A percentile compares a stretch with the other conserved stretches of the same genome.
These are phyloP conservation scores for Lentinula lateritia DNA, from an alignment of 768 basidiomycete species.

Conservation along the genomic window DNA sequence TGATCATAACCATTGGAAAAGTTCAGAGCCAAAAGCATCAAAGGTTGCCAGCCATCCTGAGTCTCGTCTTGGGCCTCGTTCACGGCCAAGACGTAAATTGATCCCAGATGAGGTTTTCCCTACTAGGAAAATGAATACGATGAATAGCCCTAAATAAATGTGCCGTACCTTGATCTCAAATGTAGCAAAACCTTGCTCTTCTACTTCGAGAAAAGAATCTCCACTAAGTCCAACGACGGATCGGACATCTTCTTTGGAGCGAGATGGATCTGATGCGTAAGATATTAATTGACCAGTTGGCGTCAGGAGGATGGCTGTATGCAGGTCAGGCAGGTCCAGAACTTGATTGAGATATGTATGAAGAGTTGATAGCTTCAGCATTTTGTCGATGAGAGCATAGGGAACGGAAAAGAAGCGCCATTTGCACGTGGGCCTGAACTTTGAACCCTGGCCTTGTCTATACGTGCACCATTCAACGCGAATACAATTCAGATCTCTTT, in stretches of 20 bases:
- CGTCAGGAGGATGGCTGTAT: slow-evolving; percentile 68
- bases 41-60: slow-evolving; percentile 37
- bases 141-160: neutral
- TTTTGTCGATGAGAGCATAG: slow-evolving; percentile 23
- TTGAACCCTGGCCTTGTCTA: neutral
- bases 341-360: slow-evolving; percentile 62
- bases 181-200: slow-evolving; percentile 60
- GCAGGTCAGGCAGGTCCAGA: slow-evolving; percentile 53
- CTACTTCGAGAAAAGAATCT: slow-evolving; percentile 76
- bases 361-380: slow-evolving; percentile 68
- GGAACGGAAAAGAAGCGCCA: neutral
- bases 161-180: slow-evolving; percentile 66
- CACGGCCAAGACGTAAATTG: slow-evolving; percentile 63
- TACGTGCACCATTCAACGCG: neutral
- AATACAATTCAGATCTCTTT: neutral
- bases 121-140: slow-evolving; percentile 1
- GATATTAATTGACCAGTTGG: slow-evolving; percentile 73
- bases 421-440: neutral
- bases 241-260: slow-evolving; percentile 69
- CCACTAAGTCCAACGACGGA: slow-evolving; percentile 67
- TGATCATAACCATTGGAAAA: slow-evolving; percentile 56
- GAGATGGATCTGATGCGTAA: slow-evolving; percentile 47
- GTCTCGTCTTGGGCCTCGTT: slow-evolving; percentile 28
- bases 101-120: slow-evolving; percentile 48
- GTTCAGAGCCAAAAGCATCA: slow-evolving; percentile 69